Percentiles rank a stretch among this genome's conserved stretches.
These are phyloP conservation scores for Cryomyces minteri DNA, from an alignment of 495 filamentous ascomycete genomes.

Conservation along the genomic window DNA sequence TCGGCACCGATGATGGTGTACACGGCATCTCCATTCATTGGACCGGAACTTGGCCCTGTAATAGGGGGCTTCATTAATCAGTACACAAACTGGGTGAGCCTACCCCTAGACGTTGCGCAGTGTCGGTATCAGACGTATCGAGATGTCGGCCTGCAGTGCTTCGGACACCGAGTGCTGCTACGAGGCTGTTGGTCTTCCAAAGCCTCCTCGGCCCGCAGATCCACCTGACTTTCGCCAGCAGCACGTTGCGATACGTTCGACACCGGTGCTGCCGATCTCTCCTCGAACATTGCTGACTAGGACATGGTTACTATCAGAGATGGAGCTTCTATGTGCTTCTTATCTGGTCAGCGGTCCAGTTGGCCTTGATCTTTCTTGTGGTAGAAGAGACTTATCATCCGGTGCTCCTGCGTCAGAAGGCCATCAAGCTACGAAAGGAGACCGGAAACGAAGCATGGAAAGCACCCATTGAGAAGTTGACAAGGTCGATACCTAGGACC, in stretches of 20 bases:
- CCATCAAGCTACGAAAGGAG: constrained; percentile 46
- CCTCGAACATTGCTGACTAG: constrained; percentile 6
- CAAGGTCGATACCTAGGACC: constrained; percentile 51
- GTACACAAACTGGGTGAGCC: constrained; percentile 40
- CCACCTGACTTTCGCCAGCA: too few species aligned
- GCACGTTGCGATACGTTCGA: too few species aligned
- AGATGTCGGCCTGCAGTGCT: too few species aligned
- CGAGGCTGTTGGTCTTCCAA: too few species aligned
- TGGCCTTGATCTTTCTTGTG: constrained; percentile 44
- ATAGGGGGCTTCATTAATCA: constrained; percentile 64
- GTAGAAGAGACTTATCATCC: constrained; percentile 88
- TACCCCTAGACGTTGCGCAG: too few species aligned
- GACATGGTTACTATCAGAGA: constrained; percentile 14
- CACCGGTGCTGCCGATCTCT: too few species aligned
- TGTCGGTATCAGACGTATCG: too few species aligned
- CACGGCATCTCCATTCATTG: constrained; percentile 40
- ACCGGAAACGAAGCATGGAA: constrained; percentile 60
- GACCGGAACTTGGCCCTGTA: constrained; percentile 36
- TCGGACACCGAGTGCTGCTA: too few species aligned
- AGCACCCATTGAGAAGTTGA: constrained; percentile 65
- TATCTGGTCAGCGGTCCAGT: constrained; percentile 54
- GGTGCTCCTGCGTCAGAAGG: constrained; percentile 58
- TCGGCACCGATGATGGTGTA: constrained; percentile 68
- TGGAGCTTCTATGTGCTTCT: constrained; percentile 83
- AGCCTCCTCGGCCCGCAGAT: too few species aligned